Conservation (phyloP, 2,329 filamentous ascomycete species). For the Ambrosiella beaveri region DNA sequence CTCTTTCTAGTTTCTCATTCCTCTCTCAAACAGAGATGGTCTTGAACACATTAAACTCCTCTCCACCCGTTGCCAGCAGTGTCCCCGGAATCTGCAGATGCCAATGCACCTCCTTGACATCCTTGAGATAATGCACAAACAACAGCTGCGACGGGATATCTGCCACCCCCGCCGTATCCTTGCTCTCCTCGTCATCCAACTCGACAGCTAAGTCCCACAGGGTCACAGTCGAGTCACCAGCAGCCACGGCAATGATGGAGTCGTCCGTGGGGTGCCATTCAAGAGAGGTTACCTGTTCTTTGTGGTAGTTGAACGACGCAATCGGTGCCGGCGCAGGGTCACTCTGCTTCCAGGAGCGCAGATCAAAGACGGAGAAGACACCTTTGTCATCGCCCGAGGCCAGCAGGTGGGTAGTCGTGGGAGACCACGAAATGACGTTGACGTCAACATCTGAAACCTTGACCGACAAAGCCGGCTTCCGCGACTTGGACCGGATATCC, state of each 20-base stretch:
- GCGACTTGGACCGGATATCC: slow-evolving; percentile 83
- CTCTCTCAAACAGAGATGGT: slow-evolving; percentile 56
- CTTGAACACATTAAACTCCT: slow-evolving; percentile 72
- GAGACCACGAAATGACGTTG: slow-evolving; percentile 93
- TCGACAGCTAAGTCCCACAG: slow-evolving; percentile 96
- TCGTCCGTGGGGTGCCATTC: slow-evolving; percentile 98
- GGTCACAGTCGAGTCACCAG: slow-evolving; percentile 84
- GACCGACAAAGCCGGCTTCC: slow-evolving; percentile 73
- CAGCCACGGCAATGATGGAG: slow-evolving; percentile 81
- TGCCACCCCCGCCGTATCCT: slow-evolving; percentile 67
- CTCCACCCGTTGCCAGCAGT: slow-evolving; percentile 66
- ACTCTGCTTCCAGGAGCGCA: slow-evolving; percentile 72
- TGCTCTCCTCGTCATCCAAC: slow-evolving; percentile 90
- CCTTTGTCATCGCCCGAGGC: slow-evolving; percentile 89
- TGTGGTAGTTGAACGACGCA: slow-evolving; percentile 90
- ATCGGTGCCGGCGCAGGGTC: slow-evolving; percentile 55
- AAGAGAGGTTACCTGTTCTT: slow-evolving; percentile 85
- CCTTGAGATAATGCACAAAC: slow-evolving; percentile 92
- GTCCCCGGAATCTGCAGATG: slow-evolving; percentile 87
- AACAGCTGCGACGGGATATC: slow-evolving; percentile 88
- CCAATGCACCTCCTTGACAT: slow-evolving; percentile 94
- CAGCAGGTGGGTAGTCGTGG: slow-evolving; percentile 71
- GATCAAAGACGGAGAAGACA: slow-evolving; percentile 88
- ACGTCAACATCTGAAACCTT: slow-evolving; percentile 73
- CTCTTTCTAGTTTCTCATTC: slow-evolving; percentile 6